Conservation (phyloP, 2,329 filamentous ascomycete genomes). For the Endoconidiophora laricicola region DNA sequence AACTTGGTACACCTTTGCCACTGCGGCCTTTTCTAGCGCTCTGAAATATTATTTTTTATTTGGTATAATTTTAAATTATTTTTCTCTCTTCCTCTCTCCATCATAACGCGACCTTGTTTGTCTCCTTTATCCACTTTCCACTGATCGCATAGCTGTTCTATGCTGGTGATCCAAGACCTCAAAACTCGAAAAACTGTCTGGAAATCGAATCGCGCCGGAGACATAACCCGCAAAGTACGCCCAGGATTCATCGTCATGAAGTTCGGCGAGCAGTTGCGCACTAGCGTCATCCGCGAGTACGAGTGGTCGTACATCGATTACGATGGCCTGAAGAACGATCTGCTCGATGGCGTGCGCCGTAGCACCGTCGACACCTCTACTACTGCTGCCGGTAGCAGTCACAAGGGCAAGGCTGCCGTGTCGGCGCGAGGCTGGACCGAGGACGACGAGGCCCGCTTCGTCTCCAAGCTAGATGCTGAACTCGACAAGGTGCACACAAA, state of each 20-base stretch:
- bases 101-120: neutral
- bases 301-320: constrained; percentile 98
- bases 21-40: constrained; percentile 1
- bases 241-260: constrained; percentile 48
- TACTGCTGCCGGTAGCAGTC: constrained; percentile 18
- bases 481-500: constrained; percentile 96
- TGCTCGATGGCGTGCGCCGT: constrained; percentile 47
- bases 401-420: constrained; percentile 18
- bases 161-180: constrained; percentile 38
- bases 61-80: neutral
- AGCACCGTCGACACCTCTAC: constrained; percentile 18
- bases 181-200: constrained; percentile 27
- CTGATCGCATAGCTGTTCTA: constrained; percentile 16
- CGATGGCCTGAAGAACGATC: constrained; percentile 74
- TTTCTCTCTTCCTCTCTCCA: neutral
- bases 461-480: constrained; percentile 72
- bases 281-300: constrained; percentile 91
- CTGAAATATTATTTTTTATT: neutral
- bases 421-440: constrained; percentile 56
- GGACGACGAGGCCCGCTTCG: constrained; percentile 80
- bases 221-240: constrained; percentile 21
- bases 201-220: constrained; percentile 21
- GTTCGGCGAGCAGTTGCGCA: constrained; percentile 94
- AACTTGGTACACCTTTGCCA: neutral
- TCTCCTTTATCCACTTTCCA: too few species aligned